Evolutionary conservation across 345 rosid species (phyloP).

Genomic region (Limnanthes douglasii): DNA sequence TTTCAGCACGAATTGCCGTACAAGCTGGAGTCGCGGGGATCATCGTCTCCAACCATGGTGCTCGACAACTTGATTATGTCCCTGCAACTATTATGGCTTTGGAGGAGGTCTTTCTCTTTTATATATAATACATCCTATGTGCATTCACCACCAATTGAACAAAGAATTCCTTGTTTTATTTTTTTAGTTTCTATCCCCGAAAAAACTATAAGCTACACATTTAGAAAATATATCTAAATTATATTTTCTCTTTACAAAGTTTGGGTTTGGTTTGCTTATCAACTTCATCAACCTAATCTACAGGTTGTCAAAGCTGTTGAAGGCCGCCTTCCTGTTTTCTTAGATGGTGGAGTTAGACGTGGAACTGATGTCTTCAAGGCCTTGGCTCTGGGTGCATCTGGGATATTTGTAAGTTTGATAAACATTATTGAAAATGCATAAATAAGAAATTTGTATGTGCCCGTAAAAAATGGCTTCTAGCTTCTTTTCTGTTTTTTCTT

Average conservation of each 20-base stretch:
- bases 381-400: conserved; percentile 90
- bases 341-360: conserved; percentile 93
- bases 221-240: neutral
- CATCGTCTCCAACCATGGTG: conserved; percentile 90
- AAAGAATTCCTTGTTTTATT: neutral
- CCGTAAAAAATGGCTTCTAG: too few relatives aligned
- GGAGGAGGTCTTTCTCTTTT: conserved; percentile 83
- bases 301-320: conserved; percentile 86
- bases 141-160: too few relatives aligned
- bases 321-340: conserved; percentile 79
- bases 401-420: conserved; percentile 59
- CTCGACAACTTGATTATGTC: conserved; percentile 86
- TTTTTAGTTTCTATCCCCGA: neutral
- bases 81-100: conserved; percentile 78
- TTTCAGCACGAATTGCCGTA: conserved; percentile 58
- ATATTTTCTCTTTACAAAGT: too few relatives aligned
- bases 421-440: too few relatives aligned
- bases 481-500: conserved; percentile 1
- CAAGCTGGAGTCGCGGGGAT: conserved; percentile 83
- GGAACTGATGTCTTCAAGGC: conserved; percentile 99
- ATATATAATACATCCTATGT: too few relatives aligned
- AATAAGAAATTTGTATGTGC: too few relatives aligned
- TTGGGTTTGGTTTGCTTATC: neutral
- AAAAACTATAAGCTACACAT: too few relatives aligned
- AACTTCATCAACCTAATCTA: conserved; percentile 1